Evolutionary conservation across 2,329 filamentous ascomycete genomes (phyloP).

Genomic region (Karstenula rhodostoma): DNA sequence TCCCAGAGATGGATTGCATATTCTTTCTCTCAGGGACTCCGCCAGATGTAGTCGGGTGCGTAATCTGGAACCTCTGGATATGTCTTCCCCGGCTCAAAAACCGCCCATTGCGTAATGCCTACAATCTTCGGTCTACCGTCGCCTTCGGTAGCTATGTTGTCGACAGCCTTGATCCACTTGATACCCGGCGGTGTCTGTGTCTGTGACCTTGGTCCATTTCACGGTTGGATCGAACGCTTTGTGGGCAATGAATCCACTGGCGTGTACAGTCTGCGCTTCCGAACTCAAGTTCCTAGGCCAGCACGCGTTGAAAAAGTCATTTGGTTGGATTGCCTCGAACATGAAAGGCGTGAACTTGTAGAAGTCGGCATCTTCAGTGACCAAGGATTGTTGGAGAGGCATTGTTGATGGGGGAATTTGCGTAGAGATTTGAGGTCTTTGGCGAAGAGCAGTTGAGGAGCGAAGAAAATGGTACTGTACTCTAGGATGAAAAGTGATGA

Average conservation of each 20-base stretch:
- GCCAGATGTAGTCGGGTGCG: constrained; percentile 2
- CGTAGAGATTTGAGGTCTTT: too few relatives aligned
- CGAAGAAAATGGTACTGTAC: too few relatives aligned
- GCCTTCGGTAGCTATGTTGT: constrained; percentile 2
- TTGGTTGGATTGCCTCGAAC: not conserved
- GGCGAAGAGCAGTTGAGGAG: too few relatives aligned
- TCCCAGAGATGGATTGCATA: constrained; percentile 4
- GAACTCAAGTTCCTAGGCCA: not conserved
- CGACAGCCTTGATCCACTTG: constrained; percentile 8
- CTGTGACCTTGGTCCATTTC: not conserved
- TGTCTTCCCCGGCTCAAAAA: constrained; percentile 5
- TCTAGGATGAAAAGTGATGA: too few relatives aligned
- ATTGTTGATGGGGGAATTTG: not conserved
- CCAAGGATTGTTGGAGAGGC: not conserved
- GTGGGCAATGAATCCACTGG: not conserved
- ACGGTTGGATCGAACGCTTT: not conserved
- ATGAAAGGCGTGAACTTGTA: not conserved
- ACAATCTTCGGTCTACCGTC: constrained; percentile 12
- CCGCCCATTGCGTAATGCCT: constrained; percentile 9
- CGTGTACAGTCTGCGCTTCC: not conserved
- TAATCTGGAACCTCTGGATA: constrained; percentile 10
- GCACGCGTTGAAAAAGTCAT: not conserved
- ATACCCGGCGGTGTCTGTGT: constrained; percentile 3
- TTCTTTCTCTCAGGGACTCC: constrained; percentile 6
- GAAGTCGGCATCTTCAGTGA: not conserved